Percentiles rank a stretch among this genome's conserved stretches.
These are phyloP conservation scores for Trichomonas vaginalis DNA, from an alignment of 208 protist species.

Conservation along the genomic window DNA sequence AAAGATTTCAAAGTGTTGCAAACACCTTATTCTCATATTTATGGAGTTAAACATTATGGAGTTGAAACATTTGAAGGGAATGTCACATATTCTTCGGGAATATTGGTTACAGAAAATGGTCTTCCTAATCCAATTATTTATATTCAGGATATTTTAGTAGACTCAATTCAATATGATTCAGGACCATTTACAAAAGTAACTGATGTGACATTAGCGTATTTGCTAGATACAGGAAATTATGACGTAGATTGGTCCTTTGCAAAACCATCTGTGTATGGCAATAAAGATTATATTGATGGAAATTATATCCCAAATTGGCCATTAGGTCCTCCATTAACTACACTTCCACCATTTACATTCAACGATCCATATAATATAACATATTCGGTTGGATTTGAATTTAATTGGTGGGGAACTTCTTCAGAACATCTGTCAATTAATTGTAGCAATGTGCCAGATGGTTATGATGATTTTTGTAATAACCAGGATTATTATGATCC, in stretches of 20 bases:
- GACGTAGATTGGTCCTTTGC: not conserved
- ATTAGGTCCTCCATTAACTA: not conserved
- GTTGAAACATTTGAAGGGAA: not conserved
- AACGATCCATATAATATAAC: not conserved
- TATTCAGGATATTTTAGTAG: not conserved
- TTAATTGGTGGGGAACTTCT: not conserved
- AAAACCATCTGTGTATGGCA: not conserved
- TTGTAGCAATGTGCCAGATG: not conserved
- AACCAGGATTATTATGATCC: not conserved
- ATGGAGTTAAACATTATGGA: not conserved
- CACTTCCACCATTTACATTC: not conserved
- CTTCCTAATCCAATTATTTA: not conserved
- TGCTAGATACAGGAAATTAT: not conserved
- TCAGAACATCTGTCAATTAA: not conserved
- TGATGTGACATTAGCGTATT: not conserved
- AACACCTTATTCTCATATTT: too few relatives aligned
- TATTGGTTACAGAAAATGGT: not conserved
- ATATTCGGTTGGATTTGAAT: not conserved
- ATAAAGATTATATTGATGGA: not conserved
- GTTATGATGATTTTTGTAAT: not conserved
- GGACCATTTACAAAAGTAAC: not conserved
- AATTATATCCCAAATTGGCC: not conserved
- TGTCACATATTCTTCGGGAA: not conserved
- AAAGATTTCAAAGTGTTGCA: too few relatives aligned
- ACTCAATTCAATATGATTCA: not conserved